Base-by-base conservation (phyloP, 306 rosid species). In the Pyrus pyrifolia region DNA sequence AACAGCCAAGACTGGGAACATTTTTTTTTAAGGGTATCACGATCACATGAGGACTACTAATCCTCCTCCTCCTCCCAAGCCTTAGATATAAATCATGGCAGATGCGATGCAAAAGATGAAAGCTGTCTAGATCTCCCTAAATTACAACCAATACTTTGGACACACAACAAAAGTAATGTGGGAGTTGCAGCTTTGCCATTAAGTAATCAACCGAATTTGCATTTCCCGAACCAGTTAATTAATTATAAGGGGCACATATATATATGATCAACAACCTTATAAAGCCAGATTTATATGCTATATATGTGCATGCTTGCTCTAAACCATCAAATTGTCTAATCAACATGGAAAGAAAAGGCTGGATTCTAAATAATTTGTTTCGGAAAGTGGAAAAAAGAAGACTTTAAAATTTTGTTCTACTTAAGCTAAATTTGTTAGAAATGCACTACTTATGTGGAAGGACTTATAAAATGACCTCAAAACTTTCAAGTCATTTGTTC, bases 131-230 rank as follows among this genome's bases (percentile, higher is more conserved):
- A 63, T 63, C 40, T 17, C 40, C 22, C 68, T 63, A 15, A 15
- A 49, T 15, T 63, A 30, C 42, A 63, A 17, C 68, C 68, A 53
- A 27, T 25, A 49, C 31, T 40, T 61, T 31, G 25, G 22, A 11
- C 73, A 29, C 18, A 8, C 40, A 61, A 69, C 38, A 70, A 74
- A 68, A 29, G 40, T 64, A 9, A 35, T 44, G 44, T 17, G 60
- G 70, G n/a, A 64, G 75, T 68, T 68, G 25, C 79, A 79, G 86
- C 79, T 83, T 70, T 82, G 65, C 78, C 68, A 38, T 82, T 82
- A 74, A 79, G 80, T 70, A 77, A 68, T 17, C 68, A 67, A 29
- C 44, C 3, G 44, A 58, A 76, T 74, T 70, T 33, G 77, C 80
- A 79, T 74, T 82, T 76, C 31, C 62, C 38, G 19, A 67, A 55